These are phyloP conservation scores for Colletotrichum kahawae DNA, from an alignment of 2,329 filamentous ascomycete species.

Conservation along the genomic window DNA sequence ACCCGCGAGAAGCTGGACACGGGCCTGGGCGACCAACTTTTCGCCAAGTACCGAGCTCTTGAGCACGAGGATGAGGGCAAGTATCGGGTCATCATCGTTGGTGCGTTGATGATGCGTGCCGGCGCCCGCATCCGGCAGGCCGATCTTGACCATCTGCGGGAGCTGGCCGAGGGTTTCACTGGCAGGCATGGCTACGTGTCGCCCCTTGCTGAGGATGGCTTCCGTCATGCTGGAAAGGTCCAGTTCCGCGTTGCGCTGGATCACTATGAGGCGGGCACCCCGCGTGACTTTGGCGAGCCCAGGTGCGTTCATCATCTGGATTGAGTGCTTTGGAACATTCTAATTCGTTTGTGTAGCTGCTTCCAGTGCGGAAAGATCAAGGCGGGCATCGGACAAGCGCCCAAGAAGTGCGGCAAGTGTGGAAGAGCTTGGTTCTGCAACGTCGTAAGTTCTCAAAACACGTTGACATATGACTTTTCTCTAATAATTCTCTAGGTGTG, in stretches of 20 bases:
- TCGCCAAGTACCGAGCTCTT: background rate
- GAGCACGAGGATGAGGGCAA: background rate
- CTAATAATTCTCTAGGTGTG: background rate
- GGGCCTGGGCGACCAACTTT: background rate
- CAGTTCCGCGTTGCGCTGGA: slow-evolving; percentile 28
- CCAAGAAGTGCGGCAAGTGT: slow-evolving; percentile 17
- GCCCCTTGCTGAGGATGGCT: slow-evolving; percentile 8
- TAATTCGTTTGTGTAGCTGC: slow-evolving; percentile 19
- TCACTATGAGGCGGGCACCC: slow-evolving; percentile 23
- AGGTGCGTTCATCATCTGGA: background rate
- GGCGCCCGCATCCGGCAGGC: slow-evolving; percentile 26
- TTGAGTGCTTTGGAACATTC: background rate
- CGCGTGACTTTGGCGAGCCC: slow-evolving; percentile 22
- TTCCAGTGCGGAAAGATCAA: slow-evolving; percentile 26
- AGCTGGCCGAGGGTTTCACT: slow-evolving; percentile 13
- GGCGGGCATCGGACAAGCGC: slow-evolving; percentile 13
- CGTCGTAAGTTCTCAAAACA: background rate
- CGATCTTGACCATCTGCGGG: slow-evolving; percentile 23
- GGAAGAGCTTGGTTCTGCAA: slow-evolving; percentile 23
- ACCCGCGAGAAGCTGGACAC: background rate
- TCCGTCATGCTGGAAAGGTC: slow-evolving; percentile 21
- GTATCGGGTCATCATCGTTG: slow-evolving; percentile 24
- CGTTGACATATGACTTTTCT: background rate
- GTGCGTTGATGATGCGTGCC: slow-evolving; percentile 27
- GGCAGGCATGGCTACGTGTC: background rate